These are phyloP conservation scores for Podospora appendiculata DNA, from an alignment of 495 filamentous ascomycete species.

Conservation along the genomic window DNA sequence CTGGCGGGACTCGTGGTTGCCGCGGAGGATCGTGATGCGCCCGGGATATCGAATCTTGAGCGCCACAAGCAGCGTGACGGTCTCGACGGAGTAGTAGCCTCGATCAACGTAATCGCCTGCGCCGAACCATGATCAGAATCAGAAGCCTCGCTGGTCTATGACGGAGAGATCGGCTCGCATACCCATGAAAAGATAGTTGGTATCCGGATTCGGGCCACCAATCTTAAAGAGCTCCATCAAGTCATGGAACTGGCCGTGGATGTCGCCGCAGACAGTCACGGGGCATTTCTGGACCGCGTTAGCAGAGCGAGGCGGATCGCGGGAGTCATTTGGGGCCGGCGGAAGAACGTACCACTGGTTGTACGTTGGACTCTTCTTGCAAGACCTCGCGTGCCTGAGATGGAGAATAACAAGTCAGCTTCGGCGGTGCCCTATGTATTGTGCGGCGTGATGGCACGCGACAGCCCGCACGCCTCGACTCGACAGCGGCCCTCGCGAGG, in stretches of 20 bases:
- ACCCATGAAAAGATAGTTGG: slow-evolving; percentile 97
- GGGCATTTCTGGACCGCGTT: slow-evolving; percentile 66
- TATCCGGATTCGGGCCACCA: slow-evolving; percentile 84
- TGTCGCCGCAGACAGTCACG: slow-evolving; percentile 88
- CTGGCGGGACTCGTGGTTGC: slow-evolving; percentile 95
- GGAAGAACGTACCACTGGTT: slow-evolving; percentile 78
- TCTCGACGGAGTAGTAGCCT: slow-evolving; percentile 96
- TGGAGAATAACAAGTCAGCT: slow-evolving; percentile 2
- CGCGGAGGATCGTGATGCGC: slow-evolving; percentile 93
- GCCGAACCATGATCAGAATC: slow-evolving; percentile 8
- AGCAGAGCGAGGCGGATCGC: neutral
- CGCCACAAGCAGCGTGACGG: slow-evolving; percentile 86
- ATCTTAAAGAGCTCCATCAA: slow-evolving; percentile 94
- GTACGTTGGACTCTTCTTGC: slow-evolving; percentile 95
- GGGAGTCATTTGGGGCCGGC: neutral
- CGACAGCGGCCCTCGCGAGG: neutral
- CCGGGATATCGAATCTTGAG: slow-evolving; percentile 94
- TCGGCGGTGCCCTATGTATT: neutral
- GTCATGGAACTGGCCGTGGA: slow-evolving; percentile 90
- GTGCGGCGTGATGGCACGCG: slow-evolving; percentile 6
- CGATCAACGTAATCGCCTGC: slow-evolving; percentile 92
- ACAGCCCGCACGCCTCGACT: neutral
- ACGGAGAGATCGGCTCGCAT: slow-evolving; percentile 18
- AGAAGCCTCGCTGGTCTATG: neutral
- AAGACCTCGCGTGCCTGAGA: slow-evolving; percentile 86